These are phyloP conservation scores for Toxicodendron radicans DNA, from an alignment of 345 rosid species.

Conservation along the genomic window DNA sequence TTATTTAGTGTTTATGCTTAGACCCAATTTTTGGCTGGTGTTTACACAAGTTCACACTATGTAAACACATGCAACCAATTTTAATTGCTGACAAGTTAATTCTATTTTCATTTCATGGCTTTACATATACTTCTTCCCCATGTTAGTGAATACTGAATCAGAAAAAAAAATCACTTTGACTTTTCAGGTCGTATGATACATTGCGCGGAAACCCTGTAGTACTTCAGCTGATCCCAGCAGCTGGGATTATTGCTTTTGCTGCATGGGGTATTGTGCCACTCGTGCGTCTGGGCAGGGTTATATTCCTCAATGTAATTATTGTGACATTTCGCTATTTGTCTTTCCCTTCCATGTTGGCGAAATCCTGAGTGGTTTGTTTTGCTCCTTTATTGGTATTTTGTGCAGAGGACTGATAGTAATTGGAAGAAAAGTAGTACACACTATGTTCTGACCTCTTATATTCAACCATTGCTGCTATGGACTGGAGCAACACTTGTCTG, in stretches of 20 bases:
- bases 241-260: constrained; percentile 74
- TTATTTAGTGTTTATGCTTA: neutral
- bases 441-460: constrained; percentile 60
- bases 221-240: constrained; percentile 63
- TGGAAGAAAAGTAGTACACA: constrained; percentile 64
- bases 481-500: constrained; percentile 75
- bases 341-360: constrained; percentile 15
- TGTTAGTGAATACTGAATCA: neutral
- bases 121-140: neutral
- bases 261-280: constrained; percentile 85
- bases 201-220: constrained; percentile 51
- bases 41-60: neutral
- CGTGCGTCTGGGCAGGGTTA: constrained; percentile 49
- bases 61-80: neutral
- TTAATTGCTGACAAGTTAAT: neutral
- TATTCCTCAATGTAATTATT: constrained; percentile 51
- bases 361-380: constrained; percentile 18
- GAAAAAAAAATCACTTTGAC: constrained; percentile 17
- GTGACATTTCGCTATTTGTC: constrained; percentile 7
- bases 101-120: neutral
- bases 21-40: neutral
- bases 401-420: constrained; percentile 63
- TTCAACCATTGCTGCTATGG: constrained; percentile 91
- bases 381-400: constrained; percentile 1
- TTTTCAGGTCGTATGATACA: constrained; percentile 57